A percentile compares a stretch with the other conserved stretches of the same genome.
Evolutionary conservation across 805 yeast genomes (phyloP).

Genomic region (Candida glaebosa): DNA sequence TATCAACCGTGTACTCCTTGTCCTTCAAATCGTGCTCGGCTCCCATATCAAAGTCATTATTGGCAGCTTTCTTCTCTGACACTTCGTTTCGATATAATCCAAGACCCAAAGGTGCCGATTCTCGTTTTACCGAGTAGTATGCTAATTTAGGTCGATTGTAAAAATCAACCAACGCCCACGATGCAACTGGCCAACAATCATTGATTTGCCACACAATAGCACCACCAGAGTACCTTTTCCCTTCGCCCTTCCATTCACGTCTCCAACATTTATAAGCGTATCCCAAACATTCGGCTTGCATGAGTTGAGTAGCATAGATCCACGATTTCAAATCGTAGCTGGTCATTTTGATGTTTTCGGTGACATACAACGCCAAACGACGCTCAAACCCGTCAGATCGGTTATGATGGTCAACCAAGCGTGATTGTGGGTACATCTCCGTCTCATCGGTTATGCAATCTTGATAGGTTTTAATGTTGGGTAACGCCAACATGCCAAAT

Average conservation of each 20-base stretch:
- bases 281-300: conserved; percentile 49
- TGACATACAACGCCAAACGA: conserved; percentile 43
- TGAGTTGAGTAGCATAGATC: conserved; percentile 51
- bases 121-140: conserved; percentile 46
- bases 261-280: conserved; percentile 48
- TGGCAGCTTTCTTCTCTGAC: conserved; percentile 7
- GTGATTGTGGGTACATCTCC: conserved; percentile 44
- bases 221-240: conserved; percentile 39
- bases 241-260: conserved; percentile 40
- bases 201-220: conserved; percentile 53
- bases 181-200: conserved; percentile 52
- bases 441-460: conserved; percentile 31
- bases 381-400: conserved; percentile 48
- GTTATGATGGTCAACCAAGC: conserved; percentile 44
- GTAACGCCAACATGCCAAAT: conserved; percentile 52
- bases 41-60: conserved; percentile 9
- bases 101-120: conserved; percentile 26
- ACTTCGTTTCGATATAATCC: conserved; percentile 30
- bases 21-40: conserved; percentile 24
- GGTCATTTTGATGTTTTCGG: conserved; percentile 39
- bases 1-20: conserved; percentile 24
- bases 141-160: conserved; percentile 43
- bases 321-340: conserved; percentile 36
- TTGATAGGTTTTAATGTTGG: conserved; percentile 33
- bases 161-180: conserved; percentile 49